phyloP scores from a whole-genome alignment of 2,329 filamentous ascomycete species.

The Fusarium protoensiforme region DNA sequence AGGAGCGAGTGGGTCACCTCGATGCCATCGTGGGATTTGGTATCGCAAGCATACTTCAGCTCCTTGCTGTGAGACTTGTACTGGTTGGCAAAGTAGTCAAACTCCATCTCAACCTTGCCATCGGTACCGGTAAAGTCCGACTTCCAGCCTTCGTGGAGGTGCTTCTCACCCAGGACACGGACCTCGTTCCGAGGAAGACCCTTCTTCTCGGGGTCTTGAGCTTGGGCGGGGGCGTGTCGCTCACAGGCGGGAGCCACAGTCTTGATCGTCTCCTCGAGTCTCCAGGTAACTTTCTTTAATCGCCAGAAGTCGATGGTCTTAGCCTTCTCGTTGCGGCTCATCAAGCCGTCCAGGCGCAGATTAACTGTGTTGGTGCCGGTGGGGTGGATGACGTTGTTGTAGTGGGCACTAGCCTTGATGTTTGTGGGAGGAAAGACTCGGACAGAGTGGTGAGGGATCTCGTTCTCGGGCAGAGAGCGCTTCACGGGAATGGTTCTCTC shows the following conservation, averaged over 20 bases:
- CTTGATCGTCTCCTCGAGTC: constrained; percentile 88
- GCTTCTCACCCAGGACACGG: constrained; percentile 81
- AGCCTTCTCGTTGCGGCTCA: constrained; percentile 73
- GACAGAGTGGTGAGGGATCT: constrained; percentile 86
- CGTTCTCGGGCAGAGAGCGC: constrained; percentile 79
- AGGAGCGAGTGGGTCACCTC: constrained; percentile 87
- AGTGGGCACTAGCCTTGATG: constrained; percentile 85
- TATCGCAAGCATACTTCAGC: constrained; percentile 78
- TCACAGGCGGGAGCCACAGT: constrained; percentile 82
- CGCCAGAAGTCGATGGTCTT: constrained; percentile 85
- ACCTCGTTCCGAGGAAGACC: constrained; percentile 79
- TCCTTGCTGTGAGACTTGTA: constrained; percentile 59
- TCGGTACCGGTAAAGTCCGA: constrained; percentile 66
- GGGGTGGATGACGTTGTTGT: constrained; percentile 86
- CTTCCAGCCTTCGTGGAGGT: constrained; percentile 92
- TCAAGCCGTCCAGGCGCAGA: constrained; percentile 87
- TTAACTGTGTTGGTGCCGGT: constrained; percentile 83
- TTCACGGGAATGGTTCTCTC: constrained; percentile 77
- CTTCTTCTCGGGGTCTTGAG: constrained; percentile 59
- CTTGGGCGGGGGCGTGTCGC: constrained; percentile 71
- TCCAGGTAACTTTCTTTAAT: constrained; percentile 91
- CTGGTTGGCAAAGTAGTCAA: constrained; percentile 68
- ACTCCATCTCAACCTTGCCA: constrained; percentile 79
- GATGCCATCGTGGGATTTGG: constrained; percentile 78
- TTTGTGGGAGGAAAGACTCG: constrained; percentile 97